phyloP scores from a whole-genome alignment of 345 rosid species.

The Zanthoxylum bungeanum region DNA sequence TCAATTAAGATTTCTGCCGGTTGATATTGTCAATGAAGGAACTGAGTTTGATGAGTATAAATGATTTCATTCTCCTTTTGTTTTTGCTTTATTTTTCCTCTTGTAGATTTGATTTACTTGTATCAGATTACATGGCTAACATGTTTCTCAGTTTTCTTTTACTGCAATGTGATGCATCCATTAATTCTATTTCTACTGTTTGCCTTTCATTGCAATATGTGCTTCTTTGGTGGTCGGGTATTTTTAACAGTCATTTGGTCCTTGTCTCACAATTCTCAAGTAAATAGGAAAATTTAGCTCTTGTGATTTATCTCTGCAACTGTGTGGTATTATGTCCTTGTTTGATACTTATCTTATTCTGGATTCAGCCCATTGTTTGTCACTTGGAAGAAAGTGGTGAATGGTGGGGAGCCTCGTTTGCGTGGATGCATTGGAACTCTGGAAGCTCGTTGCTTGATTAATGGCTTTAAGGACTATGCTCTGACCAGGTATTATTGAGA shows the following conservation, averaged over 20 bases:
- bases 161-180: not conserved
- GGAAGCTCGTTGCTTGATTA: slow-evolving; percentile 78
- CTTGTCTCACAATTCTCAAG: too few relatives aligned
- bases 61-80: not conserved
- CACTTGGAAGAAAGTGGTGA: slow-evolving; percentile 90
- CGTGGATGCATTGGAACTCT: slow-evolving; percentile 99
- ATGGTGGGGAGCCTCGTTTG: slow-evolving; percentile 88
- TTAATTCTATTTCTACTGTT: not conserved
- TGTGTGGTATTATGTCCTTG: not conserved
- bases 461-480: slow-evolving; percentile 93
- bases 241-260: too few relatives aligned
- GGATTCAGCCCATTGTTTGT: slow-evolving; percentile 87
- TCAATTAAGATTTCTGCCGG: not conserved
- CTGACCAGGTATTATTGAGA: slow-evolving; percentile 63
- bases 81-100: not conserved
- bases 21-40: not conserved
- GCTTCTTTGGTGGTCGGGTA: not conserved
- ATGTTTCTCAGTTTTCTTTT: not conserved
- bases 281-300: not conserved
- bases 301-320: not conserved
- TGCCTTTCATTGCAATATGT: not conserved
- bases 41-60: not conserved
- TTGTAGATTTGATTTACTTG: not conserved
- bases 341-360: slow-evolving; percentile 16
- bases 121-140: not conserved